These are phyloP conservation scores for Barnettozyma populi DNA, from an alignment of 805 yeast genomes.

Conservation along the genomic window DNA sequence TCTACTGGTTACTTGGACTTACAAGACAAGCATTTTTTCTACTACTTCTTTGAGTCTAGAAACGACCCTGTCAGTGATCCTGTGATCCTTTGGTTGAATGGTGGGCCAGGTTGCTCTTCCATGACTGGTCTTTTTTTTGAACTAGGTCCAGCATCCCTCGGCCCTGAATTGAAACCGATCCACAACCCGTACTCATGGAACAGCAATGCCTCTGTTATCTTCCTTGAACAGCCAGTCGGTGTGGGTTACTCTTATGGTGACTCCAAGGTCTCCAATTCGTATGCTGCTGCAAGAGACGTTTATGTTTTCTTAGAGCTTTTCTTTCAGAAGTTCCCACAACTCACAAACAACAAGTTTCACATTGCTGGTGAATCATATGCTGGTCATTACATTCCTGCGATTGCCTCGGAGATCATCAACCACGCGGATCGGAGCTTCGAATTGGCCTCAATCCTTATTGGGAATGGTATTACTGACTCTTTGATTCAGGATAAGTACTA, in stretches of 20 bases:
- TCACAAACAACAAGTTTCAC: slow-evolving; percentile 54
- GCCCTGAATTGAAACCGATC: slow-evolving; percentile 58
- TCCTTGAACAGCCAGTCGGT: slow-evolving; percentile 89
- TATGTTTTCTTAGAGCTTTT: slow-evolving; percentile 78
- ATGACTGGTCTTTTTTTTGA: slow-evolving; percentile 87
- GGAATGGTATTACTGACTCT: slow-evolving; percentile 90
- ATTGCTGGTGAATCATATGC: slow-evolving; percentile 84
- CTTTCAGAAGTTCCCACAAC: slow-evolving; percentile 78
- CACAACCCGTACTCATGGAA: slow-evolving; percentile 89
- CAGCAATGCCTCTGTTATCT: slow-evolving; percentile 81
- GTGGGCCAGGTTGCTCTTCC: slow-evolving; percentile 96
- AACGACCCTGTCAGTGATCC: slow-evolving; percentile 85
- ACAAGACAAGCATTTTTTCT: slow-evolving; percentile 74
- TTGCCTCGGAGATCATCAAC: slow-evolving; percentile 47
- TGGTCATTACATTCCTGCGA: slow-evolving; percentile 76
- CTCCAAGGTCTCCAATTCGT: slow-evolving; percentile 58
- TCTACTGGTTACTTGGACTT: slow-evolving; percentile 81
- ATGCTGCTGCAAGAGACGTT: slow-evolving; percentile 84
- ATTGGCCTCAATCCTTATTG: slow-evolving; percentile 76
- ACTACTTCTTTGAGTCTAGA: slow-evolving; percentile 87
- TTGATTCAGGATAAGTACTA: slow-evolving; percentile 71
- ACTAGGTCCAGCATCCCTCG: slow-evolving; percentile 81
- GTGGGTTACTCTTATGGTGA: slow-evolving; percentile 86
- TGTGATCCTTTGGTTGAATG: slow-evolving; percentile 81
- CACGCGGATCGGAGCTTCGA: slow-evolving; percentile 50